Percentiles rank a stretch among this genome's conserved stretches.
Conservation (phyloP, 257 asterid species). For the Solanum piurae region DNA sequence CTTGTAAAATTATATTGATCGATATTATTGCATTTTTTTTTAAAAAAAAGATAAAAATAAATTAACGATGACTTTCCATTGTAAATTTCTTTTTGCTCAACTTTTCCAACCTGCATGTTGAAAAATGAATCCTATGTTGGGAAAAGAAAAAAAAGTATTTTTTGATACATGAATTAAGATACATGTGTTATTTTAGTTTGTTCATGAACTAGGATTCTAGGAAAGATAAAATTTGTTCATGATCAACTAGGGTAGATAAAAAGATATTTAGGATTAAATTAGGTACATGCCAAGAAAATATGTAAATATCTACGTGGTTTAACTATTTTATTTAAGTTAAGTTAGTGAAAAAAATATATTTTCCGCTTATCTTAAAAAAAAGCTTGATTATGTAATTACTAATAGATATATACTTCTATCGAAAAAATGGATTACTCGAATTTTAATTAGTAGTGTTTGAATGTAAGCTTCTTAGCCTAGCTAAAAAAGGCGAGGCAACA, state of each 20-base stretch:
- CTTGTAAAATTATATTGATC: background rate
- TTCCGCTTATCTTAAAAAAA: background rate
- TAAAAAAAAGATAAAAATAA: too few species aligned
- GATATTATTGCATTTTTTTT: too few species aligned
- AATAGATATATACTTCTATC: too few species aligned
- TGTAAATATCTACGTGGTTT: background rate
- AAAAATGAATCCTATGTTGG: background rate
- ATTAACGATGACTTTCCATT: too few species aligned
- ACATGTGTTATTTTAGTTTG: background rate
- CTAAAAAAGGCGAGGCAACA: too few species aligned
- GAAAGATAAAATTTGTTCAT: background rate
- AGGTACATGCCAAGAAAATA: background rate
- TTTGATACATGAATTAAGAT: background rate
- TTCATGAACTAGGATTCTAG: background rate
- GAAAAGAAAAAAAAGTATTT: background rate
- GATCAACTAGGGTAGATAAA: background rate
- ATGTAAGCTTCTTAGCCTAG: too few species aligned
- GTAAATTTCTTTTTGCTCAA: too few species aligned
- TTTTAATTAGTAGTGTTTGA: background rate
- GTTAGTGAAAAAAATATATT: background rate
- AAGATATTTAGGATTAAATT: background rate
- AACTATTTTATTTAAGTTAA: background rate
- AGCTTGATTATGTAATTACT: background rate
- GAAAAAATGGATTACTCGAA: background rate
- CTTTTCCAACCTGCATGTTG: too few species aligned